These are phyloP conservation scores for Crithidia brevicula DNA, from an alignment of 208 protist genomes.

Conservation along the genomic window DNA sequence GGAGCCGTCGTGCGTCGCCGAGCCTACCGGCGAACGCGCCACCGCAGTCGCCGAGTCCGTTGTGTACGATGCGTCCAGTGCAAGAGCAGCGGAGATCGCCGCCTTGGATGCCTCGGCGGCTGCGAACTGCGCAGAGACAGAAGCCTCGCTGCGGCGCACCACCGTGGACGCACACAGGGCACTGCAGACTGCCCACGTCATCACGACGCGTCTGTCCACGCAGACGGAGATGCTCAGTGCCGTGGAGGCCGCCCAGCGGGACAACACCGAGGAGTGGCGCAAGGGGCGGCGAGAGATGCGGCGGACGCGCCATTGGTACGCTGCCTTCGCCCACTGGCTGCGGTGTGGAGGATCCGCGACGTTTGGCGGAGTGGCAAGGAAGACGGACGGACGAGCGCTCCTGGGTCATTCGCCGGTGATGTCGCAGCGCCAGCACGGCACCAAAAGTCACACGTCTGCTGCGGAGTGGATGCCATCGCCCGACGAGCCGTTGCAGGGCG, in stretches of 20 bases:
- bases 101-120: neutral
- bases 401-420: neutral
- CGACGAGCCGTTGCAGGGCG: neutral
- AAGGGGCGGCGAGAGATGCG: slow-evolving; percentile 2
- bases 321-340: slow-evolving; percentile 14
- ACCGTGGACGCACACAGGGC: slow-evolving; percentile 10
- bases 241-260: neutral
- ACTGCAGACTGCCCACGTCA: slow-evolving; percentile 2
- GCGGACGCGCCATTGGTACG: slow-evolving; percentile 10
- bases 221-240: slow-evolving; percentile 12
- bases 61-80: no score
- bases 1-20: no score
- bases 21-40: no score
- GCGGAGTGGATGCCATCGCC: neutral
- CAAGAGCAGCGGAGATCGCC: neutral
- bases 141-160: slow-evolving; percentile 8
- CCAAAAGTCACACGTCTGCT: neutral
- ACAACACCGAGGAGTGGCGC: slow-evolving; percentile 1
- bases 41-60: no score
- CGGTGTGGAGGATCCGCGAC: neutral
- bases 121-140: neutral
- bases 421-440: neutral
- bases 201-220: slow-evolving; percentile 3
- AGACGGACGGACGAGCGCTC: neutral
- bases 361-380: neutral